Evolutionary conservation across 2,329 filamentous ascomycete genomes (phyloP).

Genomic region (Talaromyces sp.): DNA sequence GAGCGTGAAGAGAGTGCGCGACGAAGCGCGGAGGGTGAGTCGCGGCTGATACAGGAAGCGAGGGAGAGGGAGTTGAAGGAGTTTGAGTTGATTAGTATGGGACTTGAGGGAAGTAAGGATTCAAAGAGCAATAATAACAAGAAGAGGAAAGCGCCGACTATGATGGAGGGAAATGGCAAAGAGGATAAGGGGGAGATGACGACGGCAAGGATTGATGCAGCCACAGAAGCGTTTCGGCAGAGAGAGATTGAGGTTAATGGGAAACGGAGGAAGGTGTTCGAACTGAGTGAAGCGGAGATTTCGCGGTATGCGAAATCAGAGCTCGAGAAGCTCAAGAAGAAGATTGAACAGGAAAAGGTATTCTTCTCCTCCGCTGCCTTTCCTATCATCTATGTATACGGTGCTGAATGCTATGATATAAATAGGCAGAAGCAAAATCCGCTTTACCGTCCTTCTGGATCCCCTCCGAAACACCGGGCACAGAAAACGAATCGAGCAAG

Average conservation of each 20-base stretch:
- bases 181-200: conserved; percentile 12
- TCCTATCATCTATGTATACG: background rate
- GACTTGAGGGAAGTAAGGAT: conserved; percentile 38
- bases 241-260: conserved; percentile 41
- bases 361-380: background rate
- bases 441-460: conserved; percentile 88
- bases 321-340: conserved; percentile 62
- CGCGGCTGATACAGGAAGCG: conserved; percentile 63
- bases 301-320: conserved; percentile 65
- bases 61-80: conserved; percentile 66
- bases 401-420: background rate
- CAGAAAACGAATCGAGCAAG: conserved; percentile 54
- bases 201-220: conserved; percentile 21
- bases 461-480: conserved; percentile 70
- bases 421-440: conserved; percentile 56
- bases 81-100: conserved; percentile 81
- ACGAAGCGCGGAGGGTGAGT: conserved; percentile 58
- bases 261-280: conserved; percentile 69
- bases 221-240: conserved; percentile 24
- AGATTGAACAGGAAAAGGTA: conserved; percentile 69
- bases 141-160: conserved; percentile 27
- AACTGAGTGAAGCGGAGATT: conserved; percentile 72
- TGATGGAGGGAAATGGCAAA: conserved; percentile 14
- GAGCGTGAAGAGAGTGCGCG: conserved; percentile 56
- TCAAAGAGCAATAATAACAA: conserved; percentile 14